Percentiles rank a stretch among this genome's conserved stretches.
Conservation (phyloP, 108 stramenopile genomes). For the Craspedostauros australis region DNA sequence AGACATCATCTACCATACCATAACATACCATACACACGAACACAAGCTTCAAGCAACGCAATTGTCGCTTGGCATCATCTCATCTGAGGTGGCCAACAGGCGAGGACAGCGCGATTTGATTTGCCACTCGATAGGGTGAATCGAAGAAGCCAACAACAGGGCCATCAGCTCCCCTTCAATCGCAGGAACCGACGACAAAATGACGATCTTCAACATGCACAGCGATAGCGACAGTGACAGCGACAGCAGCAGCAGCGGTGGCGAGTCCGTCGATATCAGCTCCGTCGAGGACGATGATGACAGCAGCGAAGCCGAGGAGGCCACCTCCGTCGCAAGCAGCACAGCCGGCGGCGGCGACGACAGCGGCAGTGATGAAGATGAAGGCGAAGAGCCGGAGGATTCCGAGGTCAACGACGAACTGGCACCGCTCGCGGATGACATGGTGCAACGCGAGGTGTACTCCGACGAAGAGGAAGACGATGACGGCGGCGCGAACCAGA, state of each 20-base stretch:
- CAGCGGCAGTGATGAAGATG: constrained; percentile 4
- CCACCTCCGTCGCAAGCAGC: background rate
- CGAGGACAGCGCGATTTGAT: too few species aligned
- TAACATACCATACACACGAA: too few species aligned
- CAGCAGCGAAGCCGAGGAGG: constrained; percentile 3
- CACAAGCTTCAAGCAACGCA: too few species aligned
- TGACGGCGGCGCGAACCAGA: too few species aligned
- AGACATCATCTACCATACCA: too few species aligned
- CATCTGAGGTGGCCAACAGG: too few species aligned
- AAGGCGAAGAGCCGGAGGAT: constrained; percentile 5
- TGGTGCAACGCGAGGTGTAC: background rate
- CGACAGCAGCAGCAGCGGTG: constrained; percentile 28
- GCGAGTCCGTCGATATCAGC: constrained; percentile 30
- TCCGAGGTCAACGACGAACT: background rate
- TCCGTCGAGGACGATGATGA: constrained; percentile 12
- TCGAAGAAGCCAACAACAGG: too few species aligned
- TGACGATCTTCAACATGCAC: too few species aligned
- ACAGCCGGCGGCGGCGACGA: background rate
- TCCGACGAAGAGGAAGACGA: constrained; percentile 13
- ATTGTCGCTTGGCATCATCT: too few species aligned
- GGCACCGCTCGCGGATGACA: constrained; percentile 6
- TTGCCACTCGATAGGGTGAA: too few species aligned
- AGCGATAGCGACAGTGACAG: constrained; percentile 21
- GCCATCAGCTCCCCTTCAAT: too few species aligned
- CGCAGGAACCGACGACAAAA: too few species aligned